Evolutionary conservation across 2,329 filamentous ascomycete species (phyloP).

Genomic region (Cyphellophora europaea): DNA sequence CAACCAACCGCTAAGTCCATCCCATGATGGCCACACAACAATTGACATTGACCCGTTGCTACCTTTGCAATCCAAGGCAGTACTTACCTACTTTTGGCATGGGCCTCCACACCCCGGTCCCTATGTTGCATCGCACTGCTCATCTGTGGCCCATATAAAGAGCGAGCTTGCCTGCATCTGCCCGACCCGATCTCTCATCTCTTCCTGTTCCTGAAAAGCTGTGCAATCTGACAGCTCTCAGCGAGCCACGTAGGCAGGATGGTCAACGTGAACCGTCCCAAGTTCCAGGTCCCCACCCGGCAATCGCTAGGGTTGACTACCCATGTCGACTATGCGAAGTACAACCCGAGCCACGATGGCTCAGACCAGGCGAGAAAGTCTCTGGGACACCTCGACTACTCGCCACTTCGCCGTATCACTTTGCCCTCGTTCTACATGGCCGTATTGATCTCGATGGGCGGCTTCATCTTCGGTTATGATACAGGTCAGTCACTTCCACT

Average conservation of each 20-base stretch:
- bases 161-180: neutral
- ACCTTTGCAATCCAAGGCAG: too few species aligned
- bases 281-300: slow-evolving; percentile 10
- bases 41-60: too few species aligned
- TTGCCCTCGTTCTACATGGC: slow-evolving; percentile 30
- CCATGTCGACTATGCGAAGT: slow-evolving; percentile 15
- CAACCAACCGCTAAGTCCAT: too few species aligned
- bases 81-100: too few species aligned
- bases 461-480: slow-evolving; percentile 37
- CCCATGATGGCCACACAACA: too few species aligned
- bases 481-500: slow-evolving; percentile 31
- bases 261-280: too few species aligned
- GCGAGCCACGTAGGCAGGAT: too few species aligned
- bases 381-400: slow-evolving; percentile 17
- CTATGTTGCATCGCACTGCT: too few species aligned
- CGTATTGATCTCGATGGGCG: slow-evolving; percentile 37
- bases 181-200: neutral
- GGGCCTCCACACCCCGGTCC: too few species aligned
- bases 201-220: slow-evolving; percentile 1
- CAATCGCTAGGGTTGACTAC: slow-evolving; percentile 14
- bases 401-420: slow-evolving; percentile 23
- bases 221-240: neutral
- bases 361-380: slow-evolving; percentile 15
- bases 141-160: slow-evolving; percentile 1
- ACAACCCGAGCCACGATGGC: slow-evolving; percentile 11